These are phyloP conservation scores for Penicillium sumatraense DNA, from an alignment of 2,329 filamentous ascomycete genomes.

Conservation along the genomic window DNA sequence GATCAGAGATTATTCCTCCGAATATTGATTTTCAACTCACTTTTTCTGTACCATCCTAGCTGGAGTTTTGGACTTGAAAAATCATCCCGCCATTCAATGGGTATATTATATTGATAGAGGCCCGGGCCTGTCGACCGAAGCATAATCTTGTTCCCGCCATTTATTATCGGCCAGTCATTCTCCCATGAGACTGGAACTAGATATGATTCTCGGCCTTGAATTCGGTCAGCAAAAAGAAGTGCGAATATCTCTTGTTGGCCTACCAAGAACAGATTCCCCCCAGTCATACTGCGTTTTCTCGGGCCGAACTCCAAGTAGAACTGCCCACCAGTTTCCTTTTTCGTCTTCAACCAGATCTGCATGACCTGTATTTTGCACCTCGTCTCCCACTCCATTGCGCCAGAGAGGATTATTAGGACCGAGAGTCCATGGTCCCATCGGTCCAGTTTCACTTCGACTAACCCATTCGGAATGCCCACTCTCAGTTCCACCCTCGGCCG, in stretches of 20 bases:
- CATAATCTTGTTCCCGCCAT: conserved; percentile 50
- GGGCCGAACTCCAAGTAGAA: conserved; percentile 53
- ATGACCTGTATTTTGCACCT: conserved; percentile 57
- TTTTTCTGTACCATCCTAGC: conserved; percentile 44
- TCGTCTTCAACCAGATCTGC: conserved; percentile 54
- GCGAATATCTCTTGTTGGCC: too few species aligned
- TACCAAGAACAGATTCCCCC: conserved; percentile 51
- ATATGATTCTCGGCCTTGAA: conserved; percentile 54
- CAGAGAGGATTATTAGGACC: conserved; percentile 64
- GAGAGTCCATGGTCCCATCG: conserved; percentile 66
- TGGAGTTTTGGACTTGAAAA: conserved; percentile 31
- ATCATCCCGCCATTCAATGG: conserved; percentile 42
- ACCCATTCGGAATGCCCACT: conserved; percentile 67
- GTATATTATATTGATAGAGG: conserved; percentile 22
- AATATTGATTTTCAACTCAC: conserved; percentile 33
- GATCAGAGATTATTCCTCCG: background rate
- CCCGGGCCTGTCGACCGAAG: conserved; percentile 31
- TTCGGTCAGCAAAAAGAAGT: conserved; percentile 8
- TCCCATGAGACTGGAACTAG: conserved; percentile 56
- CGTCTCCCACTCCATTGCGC: conserved; percentile 53
- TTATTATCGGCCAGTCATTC: conserved; percentile 59
- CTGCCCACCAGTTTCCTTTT: conserved; percentile 54
- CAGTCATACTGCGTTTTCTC: conserved; percentile 31
- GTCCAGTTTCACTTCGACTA: conserved; percentile 54
- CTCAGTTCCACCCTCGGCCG: conserved; percentile 61